Evolutionary conservation across 2,329 filamentous ascomycete species (phyloP).

Genomic region (Arthroderma sp.): DNA sequence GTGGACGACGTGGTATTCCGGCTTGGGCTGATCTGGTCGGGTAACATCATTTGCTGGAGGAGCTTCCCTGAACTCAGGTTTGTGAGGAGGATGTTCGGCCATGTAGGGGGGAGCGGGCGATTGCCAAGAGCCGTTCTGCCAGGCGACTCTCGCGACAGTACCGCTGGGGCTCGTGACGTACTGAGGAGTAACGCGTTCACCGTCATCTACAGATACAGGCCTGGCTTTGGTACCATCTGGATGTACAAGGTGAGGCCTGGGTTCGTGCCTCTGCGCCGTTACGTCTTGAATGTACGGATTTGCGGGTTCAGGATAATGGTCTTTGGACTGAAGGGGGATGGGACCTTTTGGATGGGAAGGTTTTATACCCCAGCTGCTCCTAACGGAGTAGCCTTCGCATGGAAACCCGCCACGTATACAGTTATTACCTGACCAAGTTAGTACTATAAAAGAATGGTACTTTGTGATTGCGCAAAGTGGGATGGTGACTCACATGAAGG

Average conservation of each 20-base stretch:
- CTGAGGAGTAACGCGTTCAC: conserved; percentile 23
- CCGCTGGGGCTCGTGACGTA: conserved; percentile 30
- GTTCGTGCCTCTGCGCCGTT: conserved; percentile 25
- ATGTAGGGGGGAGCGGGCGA: conserved; percentile 23
- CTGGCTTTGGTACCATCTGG: conserved; percentile 34
- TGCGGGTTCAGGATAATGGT: conserved; percentile 37
- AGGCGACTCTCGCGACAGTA: conserved; percentile 22
- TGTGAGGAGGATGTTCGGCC: conserved; percentile 23
- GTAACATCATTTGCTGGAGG: conserved; percentile 27
- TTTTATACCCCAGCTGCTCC: conserved; percentile 60
- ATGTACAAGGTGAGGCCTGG: conserved; percentile 22
- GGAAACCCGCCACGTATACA: conserved; percentile 81
- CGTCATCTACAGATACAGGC: conserved; percentile 35
- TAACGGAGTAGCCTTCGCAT: conserved; percentile 79
- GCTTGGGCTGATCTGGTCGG: conserved; percentile 23
- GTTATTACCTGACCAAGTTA: conserved; percentile 54
- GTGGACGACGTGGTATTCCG: conserved; percentile 24
- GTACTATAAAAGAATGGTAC: conserved; percentile 9
- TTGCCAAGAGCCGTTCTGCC: conserved; percentile 29
- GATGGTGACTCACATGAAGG: conserved; percentile 60
- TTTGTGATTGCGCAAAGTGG: conserved; percentile 4
- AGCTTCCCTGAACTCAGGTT: conserved; percentile 28
- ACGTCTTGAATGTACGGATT: conserved; percentile 27
- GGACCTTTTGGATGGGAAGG: conserved; percentile 54
- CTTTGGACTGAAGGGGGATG: conserved; percentile 73